Evolutionary conservation across 208 protist species (phyloP).

Genomic region (Borovskyia barvae): DNA sequence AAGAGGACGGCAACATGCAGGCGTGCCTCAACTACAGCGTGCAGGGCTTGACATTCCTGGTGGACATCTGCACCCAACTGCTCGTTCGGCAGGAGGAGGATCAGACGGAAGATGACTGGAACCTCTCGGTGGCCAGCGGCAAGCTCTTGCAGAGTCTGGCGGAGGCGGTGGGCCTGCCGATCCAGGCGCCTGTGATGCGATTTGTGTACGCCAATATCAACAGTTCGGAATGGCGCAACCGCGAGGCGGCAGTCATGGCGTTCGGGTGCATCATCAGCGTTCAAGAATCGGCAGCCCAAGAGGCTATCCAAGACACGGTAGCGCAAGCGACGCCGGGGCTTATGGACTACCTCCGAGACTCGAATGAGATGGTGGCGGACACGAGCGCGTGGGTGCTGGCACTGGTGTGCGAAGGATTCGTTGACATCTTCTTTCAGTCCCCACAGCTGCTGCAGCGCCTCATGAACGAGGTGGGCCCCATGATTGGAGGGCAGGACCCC

Average conservation of each 20-base stretch:
- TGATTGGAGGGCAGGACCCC: constrained; percentile 58
- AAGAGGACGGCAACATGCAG: constrained; percentile 45
- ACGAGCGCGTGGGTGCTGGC: constrained; percentile 95
- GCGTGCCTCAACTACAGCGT: constrained; percentile 80
- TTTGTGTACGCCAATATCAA: constrained; percentile 94
- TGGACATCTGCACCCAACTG: constrained; percentile 83
- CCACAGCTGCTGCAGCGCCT: constrained; percentile 66
- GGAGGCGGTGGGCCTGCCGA: constrained; percentile 51
- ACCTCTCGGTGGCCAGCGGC: constrained; percentile 91
- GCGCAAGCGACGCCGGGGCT: constrained; percentile 85
- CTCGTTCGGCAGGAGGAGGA: constrained; percentile 93
- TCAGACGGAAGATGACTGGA: constrained; percentile 93
- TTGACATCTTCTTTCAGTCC: constrained; percentile 62
- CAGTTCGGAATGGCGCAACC: constrained; percentile 90
- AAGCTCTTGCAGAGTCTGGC: constrained; percentile 92
- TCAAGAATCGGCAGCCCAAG: constrained; percentile 51
- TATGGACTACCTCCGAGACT: constrained; percentile 85
- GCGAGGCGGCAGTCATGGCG: constrained; percentile 94
- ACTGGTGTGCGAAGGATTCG: constrained; percentile 92
- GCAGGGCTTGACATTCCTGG: constrained; percentile 78
- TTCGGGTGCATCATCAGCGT: constrained; percentile 97
- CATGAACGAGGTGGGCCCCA: constrained; percentile 60
- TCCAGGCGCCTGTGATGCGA: constrained; percentile 88
- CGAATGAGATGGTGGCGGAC: constrained; percentile 86
- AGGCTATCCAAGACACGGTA: constrained; percentile 85